Conservation (phyloP, 1,284 basidiomycete species). For the Pseudozyma hubeiensis region DNA sequence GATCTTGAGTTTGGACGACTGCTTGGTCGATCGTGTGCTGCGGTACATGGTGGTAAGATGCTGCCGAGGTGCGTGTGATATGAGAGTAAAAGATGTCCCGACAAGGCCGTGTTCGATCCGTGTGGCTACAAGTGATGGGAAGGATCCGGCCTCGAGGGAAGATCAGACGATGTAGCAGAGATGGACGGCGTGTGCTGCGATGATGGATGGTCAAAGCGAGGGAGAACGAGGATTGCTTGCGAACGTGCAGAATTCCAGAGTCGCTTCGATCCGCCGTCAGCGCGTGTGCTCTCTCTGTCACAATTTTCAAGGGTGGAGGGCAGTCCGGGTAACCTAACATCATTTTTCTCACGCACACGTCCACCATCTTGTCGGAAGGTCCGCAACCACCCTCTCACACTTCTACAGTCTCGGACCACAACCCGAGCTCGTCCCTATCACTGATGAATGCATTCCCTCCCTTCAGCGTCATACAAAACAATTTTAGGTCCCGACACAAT, state of each 20-base stretch:
- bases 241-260: not conserved
- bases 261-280: not conserved
- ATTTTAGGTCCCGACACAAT: not conserved
- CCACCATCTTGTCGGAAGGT: no score
- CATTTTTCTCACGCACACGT: no score
- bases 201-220: conserved; percentile 15
- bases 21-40: conserved; percentile 77
- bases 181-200: not conserved
- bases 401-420: no score
- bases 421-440: no score
- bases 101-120: not conserved
- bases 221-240: not conserved
- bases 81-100: not conserved
- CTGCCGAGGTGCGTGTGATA: not conserved
- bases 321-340: not conserved
- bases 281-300: not conserved
- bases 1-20: conserved; percentile 87
- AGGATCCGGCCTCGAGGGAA: no score
- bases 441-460: not conserved
- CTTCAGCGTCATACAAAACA: no score
- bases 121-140: no score
- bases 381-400: no score
- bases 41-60: conserved; percentile 30
- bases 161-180: not conserved
- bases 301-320: conserved; percentile 11